phyloP scores from a whole-genome alignment of 768 basidiomycete species.

The Inosperma sp. region DNA sequence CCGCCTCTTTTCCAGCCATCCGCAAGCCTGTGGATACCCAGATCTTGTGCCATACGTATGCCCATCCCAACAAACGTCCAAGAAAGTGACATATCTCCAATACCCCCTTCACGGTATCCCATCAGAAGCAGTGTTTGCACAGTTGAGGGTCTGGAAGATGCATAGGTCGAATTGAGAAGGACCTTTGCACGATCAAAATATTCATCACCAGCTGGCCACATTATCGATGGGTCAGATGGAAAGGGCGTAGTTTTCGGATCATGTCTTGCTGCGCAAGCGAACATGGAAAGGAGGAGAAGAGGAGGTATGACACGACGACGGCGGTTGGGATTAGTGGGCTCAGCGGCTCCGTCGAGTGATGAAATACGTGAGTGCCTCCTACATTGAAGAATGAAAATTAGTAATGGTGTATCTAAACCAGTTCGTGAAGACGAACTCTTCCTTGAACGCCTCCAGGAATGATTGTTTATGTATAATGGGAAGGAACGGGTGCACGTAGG shows the following conservation, averaged over 20 bases:
- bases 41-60: constrained; percentile 87
- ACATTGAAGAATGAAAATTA: background rate
- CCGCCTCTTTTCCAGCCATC: constrained; percentile 69
- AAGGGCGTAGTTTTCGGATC: constrained; percentile 29
- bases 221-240: constrained; percentile 46
- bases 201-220: constrained; percentile 80
- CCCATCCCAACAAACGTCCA: constrained; percentile 88
- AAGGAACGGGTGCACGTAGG: constrained; percentile 73
- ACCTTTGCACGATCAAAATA: constrained; percentile 65
- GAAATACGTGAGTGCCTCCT: constrained; percentile 17
- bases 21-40: constrained; percentile 78
- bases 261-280: constrained; percentile 76
- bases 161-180: constrained; percentile 62
- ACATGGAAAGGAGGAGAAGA: constrained; percentile 78
- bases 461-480: constrained; percentile 71
- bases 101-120: constrained; percentile 82
- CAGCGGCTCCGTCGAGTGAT: constrained; percentile 15
- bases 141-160: constrained; percentile 67
- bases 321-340: constrained; percentile 28
- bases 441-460: constrained; percentile 56
- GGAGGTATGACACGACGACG: constrained; percentile 49
- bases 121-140: constrained; percentile 77
- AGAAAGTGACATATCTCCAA: constrained; percentile 83
- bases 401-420: background rate
- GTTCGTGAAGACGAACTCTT: constrained; percentile 28